phyloP scores from a whole-genome alignment of 176 grass and related monocot species.

The Triticum aestivum region DNA sequence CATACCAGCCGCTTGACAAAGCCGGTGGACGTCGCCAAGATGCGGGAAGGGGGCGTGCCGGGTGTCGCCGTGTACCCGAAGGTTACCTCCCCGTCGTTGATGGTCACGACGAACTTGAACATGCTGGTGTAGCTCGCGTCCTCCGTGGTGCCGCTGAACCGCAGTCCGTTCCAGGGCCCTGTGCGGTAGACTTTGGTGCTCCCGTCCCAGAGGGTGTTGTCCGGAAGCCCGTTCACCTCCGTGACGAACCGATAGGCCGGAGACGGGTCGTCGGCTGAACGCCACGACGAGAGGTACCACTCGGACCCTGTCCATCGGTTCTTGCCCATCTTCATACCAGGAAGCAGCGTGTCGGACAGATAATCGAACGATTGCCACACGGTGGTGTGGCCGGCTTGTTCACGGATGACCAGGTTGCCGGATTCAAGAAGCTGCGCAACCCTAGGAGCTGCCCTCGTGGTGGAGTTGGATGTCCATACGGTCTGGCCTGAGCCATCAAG shows the following conservation, averaged over 20 bases:
- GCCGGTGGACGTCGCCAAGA: not conserved
- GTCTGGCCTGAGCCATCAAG: not conserved
- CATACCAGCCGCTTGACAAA: conserved; percentile 18
- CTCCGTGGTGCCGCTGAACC: conserved; percentile 41
- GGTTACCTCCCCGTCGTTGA: not conserved
- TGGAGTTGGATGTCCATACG: conserved; percentile 22
- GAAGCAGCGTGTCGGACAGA: conserved; percentile 21
- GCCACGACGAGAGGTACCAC: conserved; percentile 30
- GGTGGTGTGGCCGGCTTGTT: not conserved
- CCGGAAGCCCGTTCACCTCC: conserved; percentile 19
- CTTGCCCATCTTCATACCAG: conserved; percentile 33
- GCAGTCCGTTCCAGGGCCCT: conserved; percentile 23
- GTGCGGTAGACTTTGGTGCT: not conserved
- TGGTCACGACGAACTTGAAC: not conserved
- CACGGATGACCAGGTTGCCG: conserved; percentile 27
- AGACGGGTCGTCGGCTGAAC: not conserved
- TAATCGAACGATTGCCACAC: conserved; percentile 48
- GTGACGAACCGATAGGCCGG: not conserved
- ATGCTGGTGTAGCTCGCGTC: conserved; percentile 5
- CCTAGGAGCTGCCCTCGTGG: not conserved
- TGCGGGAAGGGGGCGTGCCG: conserved; percentile 11
- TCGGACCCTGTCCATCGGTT: conserved; percentile 26
- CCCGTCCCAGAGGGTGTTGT: not conserved
- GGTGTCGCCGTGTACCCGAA: not conserved
- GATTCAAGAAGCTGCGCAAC: conserved; percentile 7